Evolutionary conservation across 805 yeast genomes (phyloP).

Genomic region (Kuraishia capsulata): DNA sequence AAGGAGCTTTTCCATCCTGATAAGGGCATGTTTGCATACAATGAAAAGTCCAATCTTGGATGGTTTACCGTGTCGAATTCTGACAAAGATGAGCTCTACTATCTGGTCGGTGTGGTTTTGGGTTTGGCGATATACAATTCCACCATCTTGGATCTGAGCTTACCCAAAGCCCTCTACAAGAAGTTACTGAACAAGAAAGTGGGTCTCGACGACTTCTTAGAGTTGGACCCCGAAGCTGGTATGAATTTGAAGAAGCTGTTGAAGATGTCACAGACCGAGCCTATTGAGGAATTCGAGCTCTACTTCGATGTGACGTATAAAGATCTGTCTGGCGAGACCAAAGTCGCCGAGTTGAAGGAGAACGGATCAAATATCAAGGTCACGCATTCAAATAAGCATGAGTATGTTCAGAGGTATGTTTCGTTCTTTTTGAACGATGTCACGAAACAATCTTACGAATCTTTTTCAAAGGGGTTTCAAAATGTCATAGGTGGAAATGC

Average conservation of each 20-base stretch:
- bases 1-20: slow-evolving; percentile 60
- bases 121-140: slow-evolving; percentile 92
- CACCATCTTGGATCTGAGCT: slow-evolving; percentile 68
- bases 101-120: slow-evolving; percentile 73
- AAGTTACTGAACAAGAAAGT: slow-evolving; percentile 50
- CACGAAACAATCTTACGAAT: slow-evolving; percentile 39
- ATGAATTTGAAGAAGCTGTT: slow-evolving; percentile 37
- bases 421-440: slow-evolving; percentile 51
- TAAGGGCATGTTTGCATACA: slow-evolving; percentile 56
- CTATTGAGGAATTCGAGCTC: slow-evolving; percentile 39
- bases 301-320: slow-evolving; percentile 54
- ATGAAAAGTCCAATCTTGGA: slow-evolving; percentile 58
- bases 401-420: slow-evolving; percentile 56
- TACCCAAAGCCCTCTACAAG: slow-evolving; percentile 74
- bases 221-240: slow-evolving; percentile 63
- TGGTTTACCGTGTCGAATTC: slow-evolving; percentile 63
- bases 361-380: slow-evolving; percentile 53
- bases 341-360: slow-evolving; percentile 41
- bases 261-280: slow-evolving; percentile 28
- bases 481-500: slow-evolving; percentile 77
- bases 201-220: slow-evolving; percentile 53
- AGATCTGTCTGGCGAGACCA: slow-evolving; percentile 33
- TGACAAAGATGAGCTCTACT: slow-evolving; percentile 47
- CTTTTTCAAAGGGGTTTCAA: slow-evolving; percentile 64
- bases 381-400: slow-evolving; percentile 43